Conservation (phyloP, 257 asterid genomes). For the Linderniella brevidens region DNA sequence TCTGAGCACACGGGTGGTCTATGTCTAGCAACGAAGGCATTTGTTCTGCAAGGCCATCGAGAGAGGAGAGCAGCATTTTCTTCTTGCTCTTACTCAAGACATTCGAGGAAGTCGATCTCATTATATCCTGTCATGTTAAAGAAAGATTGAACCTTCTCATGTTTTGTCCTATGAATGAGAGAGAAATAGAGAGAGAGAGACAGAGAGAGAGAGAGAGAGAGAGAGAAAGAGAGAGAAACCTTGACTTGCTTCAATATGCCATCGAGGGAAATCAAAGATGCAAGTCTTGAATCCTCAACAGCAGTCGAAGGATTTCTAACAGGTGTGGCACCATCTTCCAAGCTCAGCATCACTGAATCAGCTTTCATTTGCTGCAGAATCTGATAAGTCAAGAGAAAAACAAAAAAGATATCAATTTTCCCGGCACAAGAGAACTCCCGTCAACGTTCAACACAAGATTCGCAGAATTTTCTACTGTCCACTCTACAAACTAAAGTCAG, state of each 20-base stretch:
- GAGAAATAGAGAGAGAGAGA: slow-evolving; percentile 4
- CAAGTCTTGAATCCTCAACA: slow-evolving; percentile 93
- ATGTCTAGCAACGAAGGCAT: slow-evolving; percentile 93
- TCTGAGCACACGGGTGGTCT: slow-evolving; percentile 90
- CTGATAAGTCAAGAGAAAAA: slow-evolving; percentile 21
- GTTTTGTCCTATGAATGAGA: slow-evolving; percentile 13
- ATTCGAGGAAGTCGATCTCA: slow-evolving; percentile 59
- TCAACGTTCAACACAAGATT: too few species aligned
- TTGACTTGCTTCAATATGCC: slow-evolving; percentile 82
- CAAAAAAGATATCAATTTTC: background rate
- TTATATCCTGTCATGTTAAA: slow-evolving; percentile 46
- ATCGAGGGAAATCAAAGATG: slow-evolving; percentile 86
- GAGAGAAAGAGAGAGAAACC: slow-evolving; percentile 27
- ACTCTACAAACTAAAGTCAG: too few species aligned
- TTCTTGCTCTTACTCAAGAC: slow-evolving; percentile 71
- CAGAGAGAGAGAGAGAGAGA: slow-evolving; percentile 5
- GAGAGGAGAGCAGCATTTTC: slow-evolving; percentile 47
- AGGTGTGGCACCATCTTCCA: slow-evolving; percentile 69
- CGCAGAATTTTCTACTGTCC: too few species aligned
- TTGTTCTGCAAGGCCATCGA: slow-evolving; percentile 68
- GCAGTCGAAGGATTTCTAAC: slow-evolving; percentile 88
- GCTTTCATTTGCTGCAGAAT: slow-evolving; percentile 85
- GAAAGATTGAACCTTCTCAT: slow-evolving; percentile 3
- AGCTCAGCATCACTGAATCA: slow-evolving; percentile 49
- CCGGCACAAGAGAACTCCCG: slow-evolving; percentile 4